Conservation (phyloP, 371 early-diverging fungal species). For the Mortierella sp. region DNA sequence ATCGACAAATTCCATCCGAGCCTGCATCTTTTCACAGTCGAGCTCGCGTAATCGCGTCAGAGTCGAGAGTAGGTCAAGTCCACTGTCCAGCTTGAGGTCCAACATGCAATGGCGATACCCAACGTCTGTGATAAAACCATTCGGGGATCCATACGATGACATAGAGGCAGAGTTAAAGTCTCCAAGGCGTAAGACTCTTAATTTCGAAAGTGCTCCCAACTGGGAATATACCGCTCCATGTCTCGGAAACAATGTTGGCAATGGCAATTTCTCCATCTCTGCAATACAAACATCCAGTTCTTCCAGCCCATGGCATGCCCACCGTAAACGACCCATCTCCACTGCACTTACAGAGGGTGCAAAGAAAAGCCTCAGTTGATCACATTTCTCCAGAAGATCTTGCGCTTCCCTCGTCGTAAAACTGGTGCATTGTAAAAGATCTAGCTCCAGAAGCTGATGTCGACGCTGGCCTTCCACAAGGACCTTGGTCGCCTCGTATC, state of each 20-base stretch:
- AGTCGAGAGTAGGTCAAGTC: conserved; percentile 21
- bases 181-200: conserved; percentile 11
- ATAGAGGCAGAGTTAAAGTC: no score
- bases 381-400: conserved; percentile 2
- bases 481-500: conserved; percentile 2
- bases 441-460: conserved; percentile 6
- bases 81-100: conserved; percentile 19
- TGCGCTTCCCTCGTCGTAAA: conserved; percentile 6
- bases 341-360: conserved; percentile 18
- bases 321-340: conserved; percentile 1
- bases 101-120: conserved; percentile 5
- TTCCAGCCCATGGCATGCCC: conserved; percentile 9
- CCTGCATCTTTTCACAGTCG: conserved; percentile 11
- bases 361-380: conserved; percentile 6
- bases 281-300: conserved; percentile 17
- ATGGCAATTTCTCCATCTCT: conserved; percentile 14
- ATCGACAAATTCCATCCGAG: conserved; percentile 23
- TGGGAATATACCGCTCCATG: conserved; percentile 19
- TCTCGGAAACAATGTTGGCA: not conserved
- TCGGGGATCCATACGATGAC: no score
- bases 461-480: not conserved
- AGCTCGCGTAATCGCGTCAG: conserved; percentile 8
- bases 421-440: conserved; percentile 5
- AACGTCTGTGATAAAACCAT: no score
- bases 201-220: conserved; percentile 8